A percentile compares a stretch with the other conserved stretches of the same genome.
phyloP scores from a whole-genome alignment of 768 basidiomycete genomes.

The Podaxis sp. region DNA sequence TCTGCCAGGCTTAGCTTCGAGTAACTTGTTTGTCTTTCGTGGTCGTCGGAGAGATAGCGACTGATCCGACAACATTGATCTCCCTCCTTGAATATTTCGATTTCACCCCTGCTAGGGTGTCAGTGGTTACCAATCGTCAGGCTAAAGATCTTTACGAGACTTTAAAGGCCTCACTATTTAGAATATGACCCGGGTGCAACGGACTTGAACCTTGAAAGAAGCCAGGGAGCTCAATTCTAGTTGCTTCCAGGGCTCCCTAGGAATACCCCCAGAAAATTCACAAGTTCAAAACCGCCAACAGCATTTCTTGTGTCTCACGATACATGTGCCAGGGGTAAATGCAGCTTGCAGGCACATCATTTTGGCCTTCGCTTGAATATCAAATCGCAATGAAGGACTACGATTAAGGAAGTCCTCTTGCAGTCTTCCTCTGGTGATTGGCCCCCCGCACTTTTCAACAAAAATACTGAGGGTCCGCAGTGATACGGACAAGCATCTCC shows the following conservation, averaged over 20 bases:
- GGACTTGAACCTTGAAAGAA: not conserved
- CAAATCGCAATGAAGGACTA: not conserved
- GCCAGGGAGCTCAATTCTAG: not conserved
- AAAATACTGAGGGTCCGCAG: not conserved
- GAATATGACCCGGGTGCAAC: not conserved
- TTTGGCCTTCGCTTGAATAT: not conserved
- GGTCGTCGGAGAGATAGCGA: not conserved
- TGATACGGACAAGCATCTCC: not conserved
- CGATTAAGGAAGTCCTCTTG: not conserved
- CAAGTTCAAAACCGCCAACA: not conserved
- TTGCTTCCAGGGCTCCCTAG: not conserved
- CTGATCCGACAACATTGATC: slow-evolving; percentile 2
- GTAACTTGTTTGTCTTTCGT: not conserved
- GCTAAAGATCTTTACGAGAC: not conserved
- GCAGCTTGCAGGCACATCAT: not conserved
- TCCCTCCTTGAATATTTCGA: not conserved
- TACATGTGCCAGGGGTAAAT: not conserved
- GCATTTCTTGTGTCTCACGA: not conserved
- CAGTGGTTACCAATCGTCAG: not conserved
- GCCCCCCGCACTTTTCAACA: not conserved
- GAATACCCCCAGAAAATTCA: not conserved
- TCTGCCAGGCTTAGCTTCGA: slow-evolving; percentile 2
- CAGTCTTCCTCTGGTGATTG: not conserved
- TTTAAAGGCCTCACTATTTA: not conserved
- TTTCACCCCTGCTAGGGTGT: not conserved